Evolutionary conservation across 192 early-diverging fungal genomes (phyloP).

Genomic region (Gonapodya sp.): DNA sequence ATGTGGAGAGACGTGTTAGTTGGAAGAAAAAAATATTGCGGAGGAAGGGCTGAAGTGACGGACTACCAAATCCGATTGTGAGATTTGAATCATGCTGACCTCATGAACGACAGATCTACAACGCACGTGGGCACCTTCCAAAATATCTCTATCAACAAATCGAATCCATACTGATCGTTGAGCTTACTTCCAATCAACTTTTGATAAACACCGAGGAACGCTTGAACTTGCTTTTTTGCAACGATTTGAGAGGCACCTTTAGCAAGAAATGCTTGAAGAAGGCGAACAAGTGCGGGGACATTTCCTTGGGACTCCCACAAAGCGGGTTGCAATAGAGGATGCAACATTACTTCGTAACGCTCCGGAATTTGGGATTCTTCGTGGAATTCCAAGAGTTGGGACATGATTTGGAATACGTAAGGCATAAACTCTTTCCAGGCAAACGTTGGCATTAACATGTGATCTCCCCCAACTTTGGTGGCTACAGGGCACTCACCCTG

Average conservation of each 20-base stretch:
- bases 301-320: conserved; percentile 88
- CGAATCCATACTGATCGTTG: conserved; percentile 80
- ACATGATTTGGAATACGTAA: conserved; percentile 93
- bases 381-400: conserved; percentile 78
- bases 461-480: too few relatives aligned
- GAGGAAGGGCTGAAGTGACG: conserved; percentile 37
- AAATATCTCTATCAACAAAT: conserved; percentile 68
- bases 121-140: conserved; percentile 57
- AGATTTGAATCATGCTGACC: neutral
- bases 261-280: conserved; percentile 77
- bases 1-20: conserved; percentile 40
- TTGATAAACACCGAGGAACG: conserved; percentile 88
- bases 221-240: conserved; percentile 56
- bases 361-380: conserved; percentile 48
- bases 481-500: conserved; percentile 32
- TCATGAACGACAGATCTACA: neutral
- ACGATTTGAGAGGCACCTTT: conserved; percentile 63
- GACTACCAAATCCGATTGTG: conserved; percentile 12
- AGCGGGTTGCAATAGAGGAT: conserved; percentile 68
- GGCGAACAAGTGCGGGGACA: conserved; percentile 83
- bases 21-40: conserved; percentile 52
- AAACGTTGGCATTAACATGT: neutral
- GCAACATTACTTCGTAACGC: conserved; percentile 62
- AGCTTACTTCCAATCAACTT: conserved; percentile 74
- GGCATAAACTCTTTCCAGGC: conserved; percentile 69